Percentiles rank a stretch among this genome's conserved stretches.
Conservation (phyloP, 2,329 filamentous ascomycete genomes). For the Aspergillus clavatus region DNA sequence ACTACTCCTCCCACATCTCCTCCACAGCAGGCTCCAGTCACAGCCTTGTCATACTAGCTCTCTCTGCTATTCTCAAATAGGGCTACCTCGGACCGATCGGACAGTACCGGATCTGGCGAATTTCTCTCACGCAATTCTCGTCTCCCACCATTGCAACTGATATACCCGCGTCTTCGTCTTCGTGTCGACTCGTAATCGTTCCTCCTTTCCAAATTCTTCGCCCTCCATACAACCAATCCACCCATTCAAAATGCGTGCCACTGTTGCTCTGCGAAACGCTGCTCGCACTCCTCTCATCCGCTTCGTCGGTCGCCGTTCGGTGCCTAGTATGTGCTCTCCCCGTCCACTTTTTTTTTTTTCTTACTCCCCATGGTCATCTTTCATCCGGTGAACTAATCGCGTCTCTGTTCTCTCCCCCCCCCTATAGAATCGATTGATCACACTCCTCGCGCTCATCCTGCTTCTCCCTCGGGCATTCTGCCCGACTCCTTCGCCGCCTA, state of each 20-base stretch:
- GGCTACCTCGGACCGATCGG: slow-evolving; percentile 23
- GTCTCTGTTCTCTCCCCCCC: slow-evolving; percentile 7
- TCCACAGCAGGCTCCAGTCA: neutral
- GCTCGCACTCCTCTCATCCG: slow-evolving; percentile 47
- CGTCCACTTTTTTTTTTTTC: no score
- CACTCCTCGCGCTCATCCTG: slow-evolving; percentile 56
- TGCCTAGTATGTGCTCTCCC: slow-evolving; percentile 38
- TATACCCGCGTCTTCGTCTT: slow-evolving; percentile 10
- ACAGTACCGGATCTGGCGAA: slow-evolving; percentile 25
- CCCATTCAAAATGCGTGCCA: slow-evolving; percentile 38
- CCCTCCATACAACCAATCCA: slow-evolving; percentile 4
- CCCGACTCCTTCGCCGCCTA: slow-evolving; percentile 60
- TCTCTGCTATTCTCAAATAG: neutral
- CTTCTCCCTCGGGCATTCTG: slow-evolving; percentile 51
- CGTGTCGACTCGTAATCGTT: slow-evolving; percentile 1
- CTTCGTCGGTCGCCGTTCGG: slow-evolving; percentile 45
- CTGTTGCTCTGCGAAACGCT: slow-evolving; percentile 38
- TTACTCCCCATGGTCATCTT: neutral
- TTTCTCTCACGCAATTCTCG: slow-evolving; percentile 16
- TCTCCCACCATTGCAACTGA: slow-evolving; percentile 14
- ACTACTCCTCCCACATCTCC: neutral
- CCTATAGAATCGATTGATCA: slow-evolving; percentile 44
- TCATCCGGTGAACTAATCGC: slow-evolving; percentile 1
- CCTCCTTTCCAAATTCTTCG: no score
- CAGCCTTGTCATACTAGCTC: slow-evolving; percentile 2